Evolutionary conservation across 768 basidiomycete genomes (phyloP).

Genomic region (Tricholoma flavovirens): DNA sequence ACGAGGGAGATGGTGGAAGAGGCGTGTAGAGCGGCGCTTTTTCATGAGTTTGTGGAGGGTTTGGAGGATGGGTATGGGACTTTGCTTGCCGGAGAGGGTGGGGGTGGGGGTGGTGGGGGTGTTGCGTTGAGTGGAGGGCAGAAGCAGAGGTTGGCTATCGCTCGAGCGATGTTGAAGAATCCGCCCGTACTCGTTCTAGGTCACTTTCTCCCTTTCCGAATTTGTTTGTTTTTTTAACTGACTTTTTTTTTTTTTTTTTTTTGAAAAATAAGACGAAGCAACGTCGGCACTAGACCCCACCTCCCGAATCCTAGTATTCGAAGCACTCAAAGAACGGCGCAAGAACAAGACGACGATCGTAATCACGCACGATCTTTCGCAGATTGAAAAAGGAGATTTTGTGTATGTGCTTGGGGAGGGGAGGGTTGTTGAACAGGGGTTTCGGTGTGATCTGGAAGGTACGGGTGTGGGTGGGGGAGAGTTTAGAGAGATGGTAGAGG

Average conservation of each 20-base stretch:
- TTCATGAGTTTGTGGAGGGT: constrained; percentile 81
- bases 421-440: constrained; percentile 80
- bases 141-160: constrained; percentile 68
- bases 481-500: constrained; percentile 63
- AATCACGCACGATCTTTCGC: constrained; percentile 92
- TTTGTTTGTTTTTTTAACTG: neutral
- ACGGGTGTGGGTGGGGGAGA: constrained; percentile 24
- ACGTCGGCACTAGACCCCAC: constrained; percentile 83
- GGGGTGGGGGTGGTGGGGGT: constrained; percentile 65
- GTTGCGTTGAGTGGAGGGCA: constrained; percentile 50
- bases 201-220: constrained; percentile 35
- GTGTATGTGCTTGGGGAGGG: constrained; percentile 90
- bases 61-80: constrained; percentile 91
- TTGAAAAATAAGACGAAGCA: constrained; percentile 64
- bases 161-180: constrained; percentile 78
- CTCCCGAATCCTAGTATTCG: constrained; percentile 80
- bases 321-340: constrained; percentile 63
- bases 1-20: constrained; percentile 68
- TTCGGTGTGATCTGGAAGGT: constrained; percentile 69
- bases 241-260: too few species aligned
- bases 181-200: constrained; percentile 89
- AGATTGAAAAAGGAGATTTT: constrained; percentile 72
- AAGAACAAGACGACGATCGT: constrained; percentile 81
- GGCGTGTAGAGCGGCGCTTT: constrained; percentile 78
- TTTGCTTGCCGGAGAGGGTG: constrained; percentile 47